Evolutionary conservation across 257 asterid genomes (phyloP).

Genomic region (Solanum lignicaule): DNA sequence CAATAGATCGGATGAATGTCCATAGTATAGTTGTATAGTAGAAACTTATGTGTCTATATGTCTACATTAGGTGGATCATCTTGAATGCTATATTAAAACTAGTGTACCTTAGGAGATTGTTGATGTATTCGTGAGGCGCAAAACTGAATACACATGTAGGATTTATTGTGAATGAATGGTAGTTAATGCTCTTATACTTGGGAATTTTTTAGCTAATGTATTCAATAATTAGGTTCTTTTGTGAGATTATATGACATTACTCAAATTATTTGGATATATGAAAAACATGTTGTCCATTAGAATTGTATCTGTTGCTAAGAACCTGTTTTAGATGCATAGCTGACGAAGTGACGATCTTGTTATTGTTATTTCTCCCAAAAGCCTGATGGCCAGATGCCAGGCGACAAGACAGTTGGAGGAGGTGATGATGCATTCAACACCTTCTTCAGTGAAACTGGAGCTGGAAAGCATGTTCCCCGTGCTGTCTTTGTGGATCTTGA

Average conservation of each 20-base stretch:
- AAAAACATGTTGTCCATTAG: neutral
- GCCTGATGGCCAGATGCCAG: slow-evolving; percentile 22
- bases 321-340: neutral
- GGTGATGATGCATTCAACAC: slow-evolving; percentile 22
- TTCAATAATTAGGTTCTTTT: neutral
- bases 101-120: neutral
- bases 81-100: neutral
- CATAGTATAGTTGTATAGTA: neutral
- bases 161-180: neutral
- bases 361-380: neutral
- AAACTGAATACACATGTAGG: neutral
- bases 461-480: slow-evolving; percentile 20
- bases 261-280: neutral
- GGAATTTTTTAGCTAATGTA: neutral
- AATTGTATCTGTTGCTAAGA: neutral
- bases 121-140: neutral
- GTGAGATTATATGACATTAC: neutral
- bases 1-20: neutral
- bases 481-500: slow-evolving; percentile 21
- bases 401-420: slow-evolving; percentile 16
- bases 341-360: neutral
- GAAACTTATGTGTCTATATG: neutral
- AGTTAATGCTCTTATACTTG: neutral
- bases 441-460: slow-evolving; percentile 20
- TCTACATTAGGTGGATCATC: neutral